A percentile compares a stretch with the other conserved stretches of the same genome.
phyloP scores from a whole-genome alignment of 352 stramenopile genomes.

The Phytophthora foliorum region DNA sequence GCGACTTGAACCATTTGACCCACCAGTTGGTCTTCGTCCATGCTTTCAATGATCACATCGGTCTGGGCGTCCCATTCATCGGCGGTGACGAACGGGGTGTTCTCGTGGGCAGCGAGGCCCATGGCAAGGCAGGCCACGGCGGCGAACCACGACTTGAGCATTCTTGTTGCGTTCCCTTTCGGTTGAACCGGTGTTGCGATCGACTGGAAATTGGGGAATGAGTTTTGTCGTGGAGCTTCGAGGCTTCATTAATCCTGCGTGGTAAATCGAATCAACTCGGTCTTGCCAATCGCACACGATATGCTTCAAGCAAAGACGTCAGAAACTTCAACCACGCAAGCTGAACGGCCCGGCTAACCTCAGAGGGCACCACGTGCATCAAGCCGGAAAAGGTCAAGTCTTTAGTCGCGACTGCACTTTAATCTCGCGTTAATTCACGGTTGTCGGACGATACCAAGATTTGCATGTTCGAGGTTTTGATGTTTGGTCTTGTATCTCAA shows the following conservation, averaged over 20 bases:
- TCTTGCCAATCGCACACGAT: constrained; percentile 9
- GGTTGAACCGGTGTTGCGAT: constrained; percentile 17
- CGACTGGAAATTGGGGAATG: constrained; percentile 36
- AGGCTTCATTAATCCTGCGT: background rate
- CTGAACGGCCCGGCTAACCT: constrained; percentile 15
- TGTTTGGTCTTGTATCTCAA: no score
- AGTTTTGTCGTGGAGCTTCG: background rate
- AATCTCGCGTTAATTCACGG: constrained; percentile 17
- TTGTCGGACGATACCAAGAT: no score
- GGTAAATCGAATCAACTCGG: background rate
- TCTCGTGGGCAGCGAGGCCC: constrained; percentile 20
- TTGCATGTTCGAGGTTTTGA: background rate
- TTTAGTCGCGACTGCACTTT: constrained; percentile 12
- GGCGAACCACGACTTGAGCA: constrained; percentile 47
- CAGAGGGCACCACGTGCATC: constrained; percentile 11
- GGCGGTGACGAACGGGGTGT: constrained; percentile 15
- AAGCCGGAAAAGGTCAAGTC: constrained; percentile 7
- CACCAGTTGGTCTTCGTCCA: constrained; percentile 54
- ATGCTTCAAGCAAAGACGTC: constrained; percentile 18
- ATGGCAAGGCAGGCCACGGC: constrained; percentile 34
- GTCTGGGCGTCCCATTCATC: constrained; percentile 46
- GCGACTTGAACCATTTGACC: constrained; percentile 93
- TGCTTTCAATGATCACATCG: constrained; percentile 44
- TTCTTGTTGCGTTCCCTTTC: constrained; percentile 18
- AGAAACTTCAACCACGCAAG: constrained; percentile 36